phyloP scores from a whole-genome alignment of 129 eudicot genomes.

The Centella asiatica region DNA sequence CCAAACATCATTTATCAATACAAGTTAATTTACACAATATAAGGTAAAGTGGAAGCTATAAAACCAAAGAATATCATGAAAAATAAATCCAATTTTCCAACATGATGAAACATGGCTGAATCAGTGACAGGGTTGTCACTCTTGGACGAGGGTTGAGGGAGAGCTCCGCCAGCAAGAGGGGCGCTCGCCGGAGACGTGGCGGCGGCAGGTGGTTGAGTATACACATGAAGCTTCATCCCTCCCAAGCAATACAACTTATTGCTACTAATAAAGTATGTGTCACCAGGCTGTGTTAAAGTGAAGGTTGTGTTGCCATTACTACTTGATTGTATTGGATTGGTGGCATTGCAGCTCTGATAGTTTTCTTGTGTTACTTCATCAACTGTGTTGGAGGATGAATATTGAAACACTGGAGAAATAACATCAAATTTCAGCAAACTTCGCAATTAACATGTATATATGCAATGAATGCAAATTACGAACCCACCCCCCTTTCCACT shows the following conservation, averaged over 20 bases:
- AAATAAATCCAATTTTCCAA: conserved; percentile 5
- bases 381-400: conserved; percentile 51
- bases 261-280: conserved; percentile 50
- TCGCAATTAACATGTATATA: background rate
- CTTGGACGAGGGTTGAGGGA: conserved; percentile 51
- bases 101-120: conserved; percentile 20
- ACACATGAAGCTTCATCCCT: conserved; percentile 68
- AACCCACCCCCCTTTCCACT: too few relatives aligned
- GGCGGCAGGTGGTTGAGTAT: conserved; percentile 26
- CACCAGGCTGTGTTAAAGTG: conserved; percentile 41
- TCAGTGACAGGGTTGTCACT: conserved; percentile 38
- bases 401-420: conserved; percentile 46
- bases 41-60: conserved; percentile 10
- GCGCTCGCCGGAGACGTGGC: conserved; percentile 37
- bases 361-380: conserved; percentile 37
- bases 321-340: conserved; percentile 43
- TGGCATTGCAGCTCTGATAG: conserved; percentile 52
- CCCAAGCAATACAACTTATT: conserved; percentile 58
- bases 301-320: conserved; percentile 66
- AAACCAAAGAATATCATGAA: conserved; percentile 17
- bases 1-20: too few relatives aligned
- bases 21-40: conserved; percentile 11
- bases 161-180: conserved; percentile 32
- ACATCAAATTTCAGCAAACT: background rate
- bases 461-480: too few relatives aligned